phyloP scores from a whole-genome alignment of 345 rosid genomes.

The Eutrema japonicum region DNA sequence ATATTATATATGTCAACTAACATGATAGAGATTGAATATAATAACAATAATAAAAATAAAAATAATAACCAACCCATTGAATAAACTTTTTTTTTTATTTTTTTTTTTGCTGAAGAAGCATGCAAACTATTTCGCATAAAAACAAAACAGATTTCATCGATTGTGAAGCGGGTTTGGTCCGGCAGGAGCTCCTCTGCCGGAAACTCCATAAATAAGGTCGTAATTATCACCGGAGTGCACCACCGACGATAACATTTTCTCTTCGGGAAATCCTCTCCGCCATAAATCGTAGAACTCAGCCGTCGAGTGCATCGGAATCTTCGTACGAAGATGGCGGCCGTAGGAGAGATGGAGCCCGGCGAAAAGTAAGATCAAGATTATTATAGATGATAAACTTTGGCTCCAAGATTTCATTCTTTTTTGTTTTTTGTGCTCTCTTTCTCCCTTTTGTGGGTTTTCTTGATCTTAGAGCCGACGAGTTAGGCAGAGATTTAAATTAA shows the following conservation, averaged over 20 bases:
- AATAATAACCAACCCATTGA: neutral
- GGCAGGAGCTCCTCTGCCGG: conserved; percentile 29
- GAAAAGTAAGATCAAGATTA: conserved; percentile 15
- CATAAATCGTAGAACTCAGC: conserved; percentile 15
- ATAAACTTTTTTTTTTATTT: neutral
- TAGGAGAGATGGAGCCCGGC: conserved; percentile 4
- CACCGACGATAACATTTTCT: conserved; percentile 22
- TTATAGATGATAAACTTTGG: neutral
- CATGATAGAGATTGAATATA: conserved; percentile 19
- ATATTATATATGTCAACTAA: conserved; percentile 15
- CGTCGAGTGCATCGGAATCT: conserved; percentile 1
- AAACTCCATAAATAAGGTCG: conserved; percentile 29
- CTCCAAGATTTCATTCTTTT: conserved; percentile 17
- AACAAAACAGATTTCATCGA: neutral
- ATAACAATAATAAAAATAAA: neutral
- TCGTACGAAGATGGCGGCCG: neutral
- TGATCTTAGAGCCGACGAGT: conserved; percentile 1
- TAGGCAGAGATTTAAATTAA: conserved; percentile 27
- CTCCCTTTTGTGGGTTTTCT: neutral
- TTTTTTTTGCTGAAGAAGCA: too few species aligned
- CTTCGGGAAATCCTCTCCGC: conserved; percentile 1
- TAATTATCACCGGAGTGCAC: conserved; percentile 6
- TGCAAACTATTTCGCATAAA: neutral
- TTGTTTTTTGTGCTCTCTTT: neutral
- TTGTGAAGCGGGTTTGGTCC: conserved; percentile 40